Conservation (phyloP, 2,329 filamentous ascomycete species). For the Tolypocladium inflatum region DNA sequence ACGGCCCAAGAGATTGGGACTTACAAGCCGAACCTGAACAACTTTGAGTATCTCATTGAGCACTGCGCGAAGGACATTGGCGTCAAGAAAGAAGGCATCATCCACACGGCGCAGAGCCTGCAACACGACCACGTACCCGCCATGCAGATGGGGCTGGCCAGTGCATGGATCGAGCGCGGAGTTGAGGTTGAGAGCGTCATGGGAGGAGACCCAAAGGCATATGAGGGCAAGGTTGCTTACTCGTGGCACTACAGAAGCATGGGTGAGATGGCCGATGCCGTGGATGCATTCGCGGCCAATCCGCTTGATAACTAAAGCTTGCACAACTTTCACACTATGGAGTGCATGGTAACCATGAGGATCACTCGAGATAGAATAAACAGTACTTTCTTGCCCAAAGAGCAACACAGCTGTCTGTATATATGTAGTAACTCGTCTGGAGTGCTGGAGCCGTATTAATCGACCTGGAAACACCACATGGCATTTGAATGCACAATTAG, state of each 20-base stretch:
- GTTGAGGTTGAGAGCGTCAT: conserved; percentile 23
- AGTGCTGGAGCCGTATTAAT: no score
- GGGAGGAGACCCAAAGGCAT: conserved; percentile 12
- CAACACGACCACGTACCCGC: conserved; percentile 59
- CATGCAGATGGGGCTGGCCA: conserved; percentile 47
- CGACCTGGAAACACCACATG: no score
- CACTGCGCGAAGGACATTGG: conserved; percentile 44
- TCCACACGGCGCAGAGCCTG: conserved; percentile 62
- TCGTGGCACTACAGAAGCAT: conserved; percentile 49
- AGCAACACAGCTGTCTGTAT: not conserved
- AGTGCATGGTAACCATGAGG: not conserved
- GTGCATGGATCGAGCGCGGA: conserved; percentile 55
- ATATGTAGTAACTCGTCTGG: no score
- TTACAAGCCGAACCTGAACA: conserved; percentile 58
- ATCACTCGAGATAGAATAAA: not conserved
- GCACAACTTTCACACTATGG: not conserved
- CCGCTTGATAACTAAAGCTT: not conserved
- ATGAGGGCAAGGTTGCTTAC: conserved; percentile 25
- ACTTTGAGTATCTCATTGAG: conserved; percentile 57
- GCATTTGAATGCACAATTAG: no score
- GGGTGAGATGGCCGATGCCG: conserved; percentile 50
- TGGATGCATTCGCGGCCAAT: conserved; percentile 21
- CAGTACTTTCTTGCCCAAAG: not conserved
- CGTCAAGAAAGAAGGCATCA: conserved; percentile 38
- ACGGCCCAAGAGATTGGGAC: conserved; percentile 62